Conservation (phyloP, 2,329 filamentous ascomycete genomes). For the Penicillium sp. region DNA sequence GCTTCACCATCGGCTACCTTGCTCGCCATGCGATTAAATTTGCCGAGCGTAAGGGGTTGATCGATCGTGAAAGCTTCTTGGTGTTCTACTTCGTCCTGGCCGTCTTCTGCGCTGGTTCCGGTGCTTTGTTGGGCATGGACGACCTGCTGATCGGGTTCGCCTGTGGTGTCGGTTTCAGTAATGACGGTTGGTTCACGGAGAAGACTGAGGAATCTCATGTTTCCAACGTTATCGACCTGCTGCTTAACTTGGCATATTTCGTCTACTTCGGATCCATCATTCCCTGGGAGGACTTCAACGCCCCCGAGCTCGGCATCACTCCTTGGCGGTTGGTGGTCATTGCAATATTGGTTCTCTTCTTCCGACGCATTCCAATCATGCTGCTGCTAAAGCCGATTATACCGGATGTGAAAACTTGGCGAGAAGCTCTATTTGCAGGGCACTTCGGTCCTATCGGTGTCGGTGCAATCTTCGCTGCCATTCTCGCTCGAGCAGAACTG, state of each 20-base stretch:
- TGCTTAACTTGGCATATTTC: slow-evolving; percentile 97
- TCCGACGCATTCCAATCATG: slow-evolving; percentile 95
- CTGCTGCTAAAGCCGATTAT: slow-evolving; percentile 84
- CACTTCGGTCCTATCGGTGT: slow-evolving; percentile 98
- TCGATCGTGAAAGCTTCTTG: slow-evolving; percentile 94
- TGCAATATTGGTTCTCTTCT: slow-evolving; percentile 88
- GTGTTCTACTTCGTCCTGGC: slow-evolving; percentile 98
- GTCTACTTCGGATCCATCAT: slow-evolving; percentile 97
- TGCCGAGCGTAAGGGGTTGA: slow-evolving; percentile 77
- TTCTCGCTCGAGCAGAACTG: slow-evolving; percentile 86
- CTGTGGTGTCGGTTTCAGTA: slow-evolving; percentile 96
- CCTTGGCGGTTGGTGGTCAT: slow-evolving; percentile 94
- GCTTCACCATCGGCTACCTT: slow-evolving; percentile 81
- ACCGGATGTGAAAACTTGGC: slow-evolving; percentile 96
- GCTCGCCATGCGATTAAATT: slow-evolving; percentile 86
- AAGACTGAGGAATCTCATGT: slow-evolving; percentile 98
- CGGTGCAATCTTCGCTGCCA: slow-evolving; percentile 91
- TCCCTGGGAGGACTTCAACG: slow-evolving; percentile 89
- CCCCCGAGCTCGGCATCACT: slow-evolving; percentile 64
- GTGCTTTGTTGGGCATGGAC: slow-evolving; percentile 84
- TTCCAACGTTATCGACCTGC: slow-evolving; percentile 96
- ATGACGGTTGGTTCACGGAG: slow-evolving; percentile 97
- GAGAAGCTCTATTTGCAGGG: slow-evolving; percentile 91
- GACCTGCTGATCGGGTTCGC: slow-evolving; percentile 93
- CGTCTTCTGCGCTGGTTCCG: slow-evolving; percentile 90